Evolutionary conservation across 73 alveolate genomes (phyloP).

Genomic region (Stentor coeruleus): DNA sequence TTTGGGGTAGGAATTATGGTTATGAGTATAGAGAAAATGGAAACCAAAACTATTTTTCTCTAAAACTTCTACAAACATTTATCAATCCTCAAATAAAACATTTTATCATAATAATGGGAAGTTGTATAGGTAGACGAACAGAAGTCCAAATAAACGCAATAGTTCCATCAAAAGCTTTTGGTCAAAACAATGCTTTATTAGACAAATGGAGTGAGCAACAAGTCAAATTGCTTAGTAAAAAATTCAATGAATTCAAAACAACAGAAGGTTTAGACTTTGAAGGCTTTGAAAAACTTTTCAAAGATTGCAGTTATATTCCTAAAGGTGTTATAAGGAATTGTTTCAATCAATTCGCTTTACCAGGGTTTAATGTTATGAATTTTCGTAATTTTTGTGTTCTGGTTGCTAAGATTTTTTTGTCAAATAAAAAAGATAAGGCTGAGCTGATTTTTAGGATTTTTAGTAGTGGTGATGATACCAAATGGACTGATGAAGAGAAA

Average conservation of each 20-base stretch:
- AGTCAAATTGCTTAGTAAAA: not conserved
- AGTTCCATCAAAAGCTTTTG: not conserved
- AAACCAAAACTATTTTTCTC: too few species aligned
- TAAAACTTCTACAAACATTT: too few species aligned
- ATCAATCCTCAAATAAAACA: too few species aligned
- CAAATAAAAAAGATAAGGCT: conserved; percentile 22
- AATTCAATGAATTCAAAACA: not conserved
- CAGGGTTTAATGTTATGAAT: not conserved
- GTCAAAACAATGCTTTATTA: not conserved
- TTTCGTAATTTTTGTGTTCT: conserved; percentile 24
- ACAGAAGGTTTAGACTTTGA: not conserved
- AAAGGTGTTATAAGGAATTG: not conserved
- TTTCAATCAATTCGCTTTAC: not conserved
- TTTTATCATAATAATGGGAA: conserved; percentile 1
- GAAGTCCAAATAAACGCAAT: not conserved
- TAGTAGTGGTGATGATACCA: not conserved
- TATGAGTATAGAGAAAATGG: too few species aligned
- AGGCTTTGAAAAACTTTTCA: not conserved
- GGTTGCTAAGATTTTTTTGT: not conserved
- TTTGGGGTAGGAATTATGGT: too few species aligned
- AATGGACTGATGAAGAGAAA: conserved; percentile 1
- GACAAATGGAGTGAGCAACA: conserved; percentile 14
- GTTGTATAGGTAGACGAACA: not conserved
- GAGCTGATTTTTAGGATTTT: conserved; percentile 7
- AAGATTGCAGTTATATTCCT: not conserved